phyloP scores from a whole-genome alignment of 2,329 filamentous ascomycete genomes.

The Thelonectria rubi region DNA sequence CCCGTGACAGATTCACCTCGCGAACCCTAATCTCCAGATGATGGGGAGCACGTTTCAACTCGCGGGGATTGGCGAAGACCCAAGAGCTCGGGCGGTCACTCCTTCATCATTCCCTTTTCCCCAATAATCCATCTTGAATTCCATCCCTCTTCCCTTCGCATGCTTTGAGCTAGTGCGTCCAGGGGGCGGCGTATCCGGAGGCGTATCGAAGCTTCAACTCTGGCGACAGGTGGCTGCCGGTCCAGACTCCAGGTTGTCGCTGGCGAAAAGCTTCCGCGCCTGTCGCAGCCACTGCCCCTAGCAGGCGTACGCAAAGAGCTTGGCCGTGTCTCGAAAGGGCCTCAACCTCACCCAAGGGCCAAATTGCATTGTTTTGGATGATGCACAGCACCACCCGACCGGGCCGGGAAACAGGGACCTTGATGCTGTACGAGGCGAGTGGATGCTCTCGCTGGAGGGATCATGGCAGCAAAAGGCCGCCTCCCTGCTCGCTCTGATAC shows the following conservation, averaged over 20 bases:
- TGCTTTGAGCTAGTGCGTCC: too few species aligned
- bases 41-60: background rate
- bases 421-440: conserved; percentile 8
- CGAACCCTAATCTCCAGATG: background rate
- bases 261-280: conserved; percentile 15
- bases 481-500: background rate
- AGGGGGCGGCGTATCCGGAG: conserved; percentile 2
- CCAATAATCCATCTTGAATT: background rate
- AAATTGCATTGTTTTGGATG: conserved; percentile 14
- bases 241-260: conserved; percentile 8
- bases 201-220: conserved; percentile 3
- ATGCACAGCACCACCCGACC: background rate
- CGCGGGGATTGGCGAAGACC: background rate
- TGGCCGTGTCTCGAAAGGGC: background rate
- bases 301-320: background rate
- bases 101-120: background rate
- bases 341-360: background rate
- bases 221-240: conserved; percentile 9
- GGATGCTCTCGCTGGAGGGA: conserved; percentile 7
- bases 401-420: conserved; percentile 9
- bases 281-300: conserved; percentile 7
- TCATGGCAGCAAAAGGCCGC: conserved; percentile 12
- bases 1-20: background rate
- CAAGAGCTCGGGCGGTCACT: background rate
- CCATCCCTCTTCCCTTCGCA: too few species aligned